Percentiles rank a stretch among this genome's conserved stretches.
Evolutionary conservation across 495 filamentous ascomycete genomes (phyloP).

Genomic region (Penicillium riverlandense): DNA sequence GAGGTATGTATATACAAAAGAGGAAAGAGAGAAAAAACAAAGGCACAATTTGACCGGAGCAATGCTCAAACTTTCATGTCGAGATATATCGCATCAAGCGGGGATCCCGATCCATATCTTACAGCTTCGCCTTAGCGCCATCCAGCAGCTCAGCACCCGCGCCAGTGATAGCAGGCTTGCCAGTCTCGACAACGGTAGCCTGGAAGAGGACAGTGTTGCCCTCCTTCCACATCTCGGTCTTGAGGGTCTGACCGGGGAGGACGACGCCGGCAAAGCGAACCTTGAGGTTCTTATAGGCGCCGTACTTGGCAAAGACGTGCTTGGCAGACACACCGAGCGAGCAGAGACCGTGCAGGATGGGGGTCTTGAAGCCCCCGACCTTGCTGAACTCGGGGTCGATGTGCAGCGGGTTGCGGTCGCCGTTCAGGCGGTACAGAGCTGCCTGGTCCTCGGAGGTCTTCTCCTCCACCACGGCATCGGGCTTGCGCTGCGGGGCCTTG

Average conservation of each 20-base stretch:
- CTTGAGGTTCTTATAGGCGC: constrained; percentile 88
- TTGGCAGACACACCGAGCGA: constrained; percentile 90
- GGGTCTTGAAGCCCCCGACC: constrained; percentile 90
- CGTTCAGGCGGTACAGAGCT: constrained; percentile 86
- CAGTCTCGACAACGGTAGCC: constrained; percentile 90
- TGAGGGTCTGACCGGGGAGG: constrained; percentile 84
- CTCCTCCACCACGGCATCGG: constrained; percentile 81
- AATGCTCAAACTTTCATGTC: constrained; percentile 1
- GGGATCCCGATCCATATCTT: constrained; percentile 17
- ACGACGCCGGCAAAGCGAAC: constrained; percentile 93
- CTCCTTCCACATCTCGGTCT: constrained; percentile 98
- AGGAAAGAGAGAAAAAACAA: background rate
- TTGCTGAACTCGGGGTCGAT: constrained; percentile 92
- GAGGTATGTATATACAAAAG: constrained; percentile 13
- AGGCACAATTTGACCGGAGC: background rate
- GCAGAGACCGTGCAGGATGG: constrained; percentile 93
- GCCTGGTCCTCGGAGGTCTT: constrained; percentile 92
- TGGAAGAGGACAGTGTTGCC: constrained; percentile 86
- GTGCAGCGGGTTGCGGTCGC: constrained; percentile 91
- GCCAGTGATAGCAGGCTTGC: constrained; percentile 82
- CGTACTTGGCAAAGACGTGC: constrained; percentile 79
- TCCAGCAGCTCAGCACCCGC: constrained; percentile 79
- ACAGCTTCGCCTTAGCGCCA: constrained; percentile 54
- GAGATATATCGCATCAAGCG: constrained; percentile 16
- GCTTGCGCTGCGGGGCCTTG: constrained; percentile 64